These are phyloP conservation scores for Caloboletus inedulis DNA, from an alignment of 1,284 basidiomycete genomes.

Conservation along the genomic window DNA sequence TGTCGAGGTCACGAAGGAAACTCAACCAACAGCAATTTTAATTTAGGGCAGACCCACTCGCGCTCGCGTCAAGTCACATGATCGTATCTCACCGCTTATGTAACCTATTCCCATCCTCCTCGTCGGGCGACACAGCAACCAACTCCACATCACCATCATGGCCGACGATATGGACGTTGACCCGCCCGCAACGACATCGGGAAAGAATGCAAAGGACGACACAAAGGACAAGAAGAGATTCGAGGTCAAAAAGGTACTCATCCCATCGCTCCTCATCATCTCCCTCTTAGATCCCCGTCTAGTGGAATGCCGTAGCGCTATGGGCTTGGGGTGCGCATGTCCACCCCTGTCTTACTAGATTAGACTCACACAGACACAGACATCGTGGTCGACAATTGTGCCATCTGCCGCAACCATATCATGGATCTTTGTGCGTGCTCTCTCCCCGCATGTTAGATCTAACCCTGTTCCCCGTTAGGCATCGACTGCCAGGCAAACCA, in stretches of 20 bases:
- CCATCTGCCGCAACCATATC: conserved; percentile 96
- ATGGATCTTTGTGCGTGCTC: conserved; percentile 88
- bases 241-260: conserved; percentile 90
- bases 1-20: conserved; percentile 16
- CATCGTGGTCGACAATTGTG: conserved; percentile 95
- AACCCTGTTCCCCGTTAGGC: conserved; percentile 49
- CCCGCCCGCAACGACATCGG: conserved; percentile 40
- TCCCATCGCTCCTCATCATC: conserved; percentile 10
- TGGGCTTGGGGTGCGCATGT: conserved; percentile 88
- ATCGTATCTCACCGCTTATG: conserved; percentile 13
- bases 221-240: conserved; percentile 75
- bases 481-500: conserved; percentile 99
- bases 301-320: conserved; percentile 96
- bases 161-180: conserved; percentile 85
- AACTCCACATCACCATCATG: conserved; percentile 38
- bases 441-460: conserved; percentile 8
- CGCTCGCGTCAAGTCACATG: conserved; percentile 35
- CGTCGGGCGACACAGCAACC: background rate
- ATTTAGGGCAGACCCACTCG: conserved; percentile 36
- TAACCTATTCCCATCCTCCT: conserved; percentile 10
- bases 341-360: background rate
- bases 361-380: conserved; percentile 46
- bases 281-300: conserved; percentile 11
- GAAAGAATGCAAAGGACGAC: conserved; percentile 45
- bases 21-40: conserved; percentile 28